Evolutionary conservation across 2,329 filamentous ascomycete genomes (phyloP).

Genomic region (Clonostachys sp.): DNA sequence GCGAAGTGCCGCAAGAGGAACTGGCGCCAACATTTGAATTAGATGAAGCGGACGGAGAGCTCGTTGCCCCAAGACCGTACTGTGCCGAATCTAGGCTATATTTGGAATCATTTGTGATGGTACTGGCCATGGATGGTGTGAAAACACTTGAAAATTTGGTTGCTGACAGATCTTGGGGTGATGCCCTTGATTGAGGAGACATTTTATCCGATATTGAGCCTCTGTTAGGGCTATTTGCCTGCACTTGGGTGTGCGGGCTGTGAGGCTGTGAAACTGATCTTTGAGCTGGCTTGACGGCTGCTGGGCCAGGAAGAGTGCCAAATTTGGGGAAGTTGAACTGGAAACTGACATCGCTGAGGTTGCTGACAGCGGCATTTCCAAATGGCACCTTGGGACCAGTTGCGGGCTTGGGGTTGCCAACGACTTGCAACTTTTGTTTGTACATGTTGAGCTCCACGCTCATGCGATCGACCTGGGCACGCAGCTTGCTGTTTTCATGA

Average conservation of each 20-base stretch:
- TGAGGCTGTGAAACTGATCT: conserved; percentile 20
- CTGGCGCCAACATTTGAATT: conserved; percentile 54
- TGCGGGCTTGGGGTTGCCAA: conserved; percentile 26
- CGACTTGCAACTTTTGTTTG: conserved; percentile 74
- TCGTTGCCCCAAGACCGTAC: conserved; percentile 44
- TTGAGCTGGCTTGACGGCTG: conserved; percentile 2
- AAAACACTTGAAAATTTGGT: conserved; percentile 55
- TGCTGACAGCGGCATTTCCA: conserved; percentile 46
- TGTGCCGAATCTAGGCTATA: conserved; percentile 45
- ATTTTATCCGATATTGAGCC: conserved; percentile 12
- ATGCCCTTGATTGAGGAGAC: neutral
- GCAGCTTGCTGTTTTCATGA: conserved; percentile 79
- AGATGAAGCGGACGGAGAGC: conserved; percentile 60
- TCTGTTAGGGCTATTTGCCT: conserved; percentile 15
- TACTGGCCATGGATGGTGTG: conserved; percentile 46
- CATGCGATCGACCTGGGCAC: conserved; percentile 84
- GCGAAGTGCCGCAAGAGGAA: conserved; percentile 72
- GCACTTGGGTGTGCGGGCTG: conserved; percentile 18
- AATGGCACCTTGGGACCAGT: conserved; percentile 33
- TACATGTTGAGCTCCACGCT: conserved; percentile 85
- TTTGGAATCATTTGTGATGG: conserved; percentile 40
- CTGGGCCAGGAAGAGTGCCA: conserved; percentile 58
- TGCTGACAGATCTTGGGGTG: conserved; percentile 18
- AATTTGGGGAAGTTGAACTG: conserved; percentile 97
- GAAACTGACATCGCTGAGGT: conserved; percentile 73